Evolutionary conservation across 768 basidiomycete species (phyloP), one percentile per base, ranked within the genome.

Genomic region (Boletus tomentosulus): DNA sequence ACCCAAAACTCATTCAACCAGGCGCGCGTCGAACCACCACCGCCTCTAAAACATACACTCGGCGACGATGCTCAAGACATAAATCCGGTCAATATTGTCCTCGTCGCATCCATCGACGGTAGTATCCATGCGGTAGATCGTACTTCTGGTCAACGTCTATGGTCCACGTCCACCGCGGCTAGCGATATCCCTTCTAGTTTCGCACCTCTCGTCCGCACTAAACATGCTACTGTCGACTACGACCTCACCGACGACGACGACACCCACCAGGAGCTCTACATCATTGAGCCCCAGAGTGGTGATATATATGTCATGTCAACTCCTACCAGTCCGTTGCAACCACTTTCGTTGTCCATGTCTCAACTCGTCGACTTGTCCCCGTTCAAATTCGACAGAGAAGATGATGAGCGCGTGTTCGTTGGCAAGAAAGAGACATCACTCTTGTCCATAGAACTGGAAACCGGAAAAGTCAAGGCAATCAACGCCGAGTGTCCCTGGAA

Each of bases 221-320:
- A 78, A 43, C 88, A 89, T 60, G 67, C 78, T 11, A 73, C 83
- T 42, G 64, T 75, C 44, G 82, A 87, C 65, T 74, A 79, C 7
- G 84, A 87, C 59, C 60, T 78, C 43, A 76, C 70, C 11, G 78
- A 78, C 55, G 85, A 86, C 57, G 78, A 80, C 46, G 66, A 73
- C 51, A 64, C 70, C 1, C 68, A 73, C 27, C 81, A 83, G 61
- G 91, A 92, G 67, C 81, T 87, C 42, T 98, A 96, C 71, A 86
- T 98, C 56, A 89, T 98, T 49, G 96, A 98, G 65, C 96, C 96
- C 0, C 89, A 94, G 75, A 87, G 89, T 5, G 96, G 96, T 7
- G 88, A 92, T 63, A 90, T 98, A 59, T 98, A 89, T 68, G 84
- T 97, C 55, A 85, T 92, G 74, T 72, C 84, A 6, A 79, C 82